A percentile compares a stretch with the other conserved stretches of the same genome.
These are phyloP conservation scores for Alternaria incomplexa DNA, from an alignment of 2,329 filamentous ascomycete genomes.

Conservation along the genomic window DNA sequence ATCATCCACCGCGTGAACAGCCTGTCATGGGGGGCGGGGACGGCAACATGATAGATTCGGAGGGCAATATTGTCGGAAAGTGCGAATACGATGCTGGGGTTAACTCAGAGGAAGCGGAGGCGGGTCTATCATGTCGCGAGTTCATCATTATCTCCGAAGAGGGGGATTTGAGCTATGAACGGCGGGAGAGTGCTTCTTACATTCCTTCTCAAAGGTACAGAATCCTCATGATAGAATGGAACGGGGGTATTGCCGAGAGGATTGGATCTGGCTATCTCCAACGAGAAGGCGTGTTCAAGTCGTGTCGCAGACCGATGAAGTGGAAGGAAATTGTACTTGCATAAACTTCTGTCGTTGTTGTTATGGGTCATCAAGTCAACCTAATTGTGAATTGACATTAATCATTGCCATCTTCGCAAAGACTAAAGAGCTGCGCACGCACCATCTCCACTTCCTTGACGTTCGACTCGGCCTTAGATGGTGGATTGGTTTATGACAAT, in stretches of 20 bases:
- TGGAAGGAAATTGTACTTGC: not conserved
- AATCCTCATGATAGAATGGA: not conserved
- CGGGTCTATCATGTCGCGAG: not conserved
- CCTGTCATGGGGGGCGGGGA: no score
- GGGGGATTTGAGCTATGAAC: not conserved
- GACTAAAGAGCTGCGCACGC: no score
- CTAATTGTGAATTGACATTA: no score
- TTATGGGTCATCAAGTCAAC: not conserved
- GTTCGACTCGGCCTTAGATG: no score
- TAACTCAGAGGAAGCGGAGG: not conserved
- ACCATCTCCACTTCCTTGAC: no score
- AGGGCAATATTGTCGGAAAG: not conserved
- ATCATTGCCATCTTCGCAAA: no score
- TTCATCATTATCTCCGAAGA: not conserved
- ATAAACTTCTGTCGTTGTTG: not conserved
- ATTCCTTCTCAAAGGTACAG: not conserved
- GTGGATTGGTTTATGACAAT: no score
- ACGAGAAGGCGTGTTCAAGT: not conserved
- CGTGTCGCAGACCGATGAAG: not conserved
- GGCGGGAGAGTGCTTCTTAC: accelerated
- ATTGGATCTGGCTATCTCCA: not conserved
- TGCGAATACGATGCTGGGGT: no score
- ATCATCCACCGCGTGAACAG: no score
- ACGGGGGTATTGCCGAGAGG: not conserved
- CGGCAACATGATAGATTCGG: not conserved